These are phyloP conservation scores for Russula olivacea DNA, from an alignment of 768 basidiomycete species.

Conservation along the genomic window DNA sequence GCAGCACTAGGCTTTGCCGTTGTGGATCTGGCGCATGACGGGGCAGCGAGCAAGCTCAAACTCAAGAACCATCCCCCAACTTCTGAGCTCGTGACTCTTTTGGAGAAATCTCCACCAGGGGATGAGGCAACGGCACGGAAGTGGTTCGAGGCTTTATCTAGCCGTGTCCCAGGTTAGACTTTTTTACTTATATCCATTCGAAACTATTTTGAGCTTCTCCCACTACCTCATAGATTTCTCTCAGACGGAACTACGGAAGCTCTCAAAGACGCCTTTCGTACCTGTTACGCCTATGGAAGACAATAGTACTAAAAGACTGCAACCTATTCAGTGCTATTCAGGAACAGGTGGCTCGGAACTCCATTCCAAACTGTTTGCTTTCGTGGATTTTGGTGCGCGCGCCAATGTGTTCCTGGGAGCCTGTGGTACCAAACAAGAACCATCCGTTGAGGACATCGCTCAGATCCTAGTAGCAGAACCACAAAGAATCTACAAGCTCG, in stretches of 20 bases:
- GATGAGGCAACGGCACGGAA: constrained; percentile 47
- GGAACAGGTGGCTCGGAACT: constrained; percentile 48
- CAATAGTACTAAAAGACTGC: constrained; percentile 30
- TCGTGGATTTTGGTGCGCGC: constrained; percentile 77
- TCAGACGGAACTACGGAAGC: constrained; percentile 44
- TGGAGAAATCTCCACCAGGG: constrained; percentile 56
- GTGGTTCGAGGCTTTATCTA: constrained; percentile 66
- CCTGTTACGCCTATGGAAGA: constrained; percentile 43
- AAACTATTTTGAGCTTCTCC: background rate
- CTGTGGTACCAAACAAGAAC: constrained; percentile 86
- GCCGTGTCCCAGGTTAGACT: constrained; percentile 51
- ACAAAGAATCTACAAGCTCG: constrained; percentile 59
- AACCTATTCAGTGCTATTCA: constrained; percentile 64
- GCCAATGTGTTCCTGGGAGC: constrained; percentile 83
- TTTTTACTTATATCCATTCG: background rate
- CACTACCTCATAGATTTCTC: constrained; percentile 47
- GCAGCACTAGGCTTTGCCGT: constrained; percentile 71
- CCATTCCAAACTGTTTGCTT: constrained; percentile 77
- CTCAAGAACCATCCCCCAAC: constrained; percentile 66
- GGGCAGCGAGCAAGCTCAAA: constrained; percentile 57
- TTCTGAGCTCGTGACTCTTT: constrained; percentile 48
- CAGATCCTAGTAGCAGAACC: constrained; percentile 65
- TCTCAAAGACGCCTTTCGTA: constrained; percentile 61
- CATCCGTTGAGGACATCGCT: constrained; percentile 78
- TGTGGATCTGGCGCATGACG: constrained; percentile 46